Base-by-base conservation (phyloP, 2,329 filamentous ascomycete species). In the Nothophaeocryptopus gaeumannii region DNA sequence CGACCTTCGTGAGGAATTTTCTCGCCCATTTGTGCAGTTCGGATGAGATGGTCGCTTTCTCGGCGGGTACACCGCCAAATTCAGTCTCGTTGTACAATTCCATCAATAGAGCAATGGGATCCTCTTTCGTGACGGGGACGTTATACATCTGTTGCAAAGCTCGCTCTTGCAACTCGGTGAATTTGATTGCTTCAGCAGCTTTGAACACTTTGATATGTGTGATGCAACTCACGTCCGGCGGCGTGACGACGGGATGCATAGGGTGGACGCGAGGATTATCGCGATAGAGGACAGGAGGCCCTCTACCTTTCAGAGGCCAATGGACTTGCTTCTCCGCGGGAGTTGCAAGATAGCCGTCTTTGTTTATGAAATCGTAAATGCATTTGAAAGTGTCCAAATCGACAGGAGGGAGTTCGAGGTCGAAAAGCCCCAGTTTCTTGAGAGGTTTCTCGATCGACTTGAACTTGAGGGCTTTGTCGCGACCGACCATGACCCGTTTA, bases 111-210 rank as follows among this genome's bases (percentile, higher is more conserved):
- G 41, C 49, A 20, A 74, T 59, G 9, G 70, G 70, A 40, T 72
- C 65, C 45, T 72, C 69, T 29, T 56, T 51, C 2, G 67, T 67
- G 33, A 58, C 50, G 11, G 56, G 53, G 33, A 69, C 62, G 0
- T 53, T 42, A 44, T 66, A 66, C 35, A 74, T 56, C 2, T 68
- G 61, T 1, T 63, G 40, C 8, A 74, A 54, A 5, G 69, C 66
- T 29, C 69, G 60, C 1, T 40, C 50, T 32, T 64, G 63, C 32
- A 72, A 59, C 39, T 74, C 71, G 11, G 63, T 58, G 47, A 73
- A 72, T 14, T 63, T 60, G 53, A 72, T 63, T 2, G 53, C 47
- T 26, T 53, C 56, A 8, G 66, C 69, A 5, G 70, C 54, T 50
- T 69, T 69, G 57, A 68, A 66, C 14, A 64, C 56, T 30, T 57